Base-by-base conservation (phyloP, 2,329 filamentous ascomycete species). In the Chrysoporthe deuterocubensis region DNA sequence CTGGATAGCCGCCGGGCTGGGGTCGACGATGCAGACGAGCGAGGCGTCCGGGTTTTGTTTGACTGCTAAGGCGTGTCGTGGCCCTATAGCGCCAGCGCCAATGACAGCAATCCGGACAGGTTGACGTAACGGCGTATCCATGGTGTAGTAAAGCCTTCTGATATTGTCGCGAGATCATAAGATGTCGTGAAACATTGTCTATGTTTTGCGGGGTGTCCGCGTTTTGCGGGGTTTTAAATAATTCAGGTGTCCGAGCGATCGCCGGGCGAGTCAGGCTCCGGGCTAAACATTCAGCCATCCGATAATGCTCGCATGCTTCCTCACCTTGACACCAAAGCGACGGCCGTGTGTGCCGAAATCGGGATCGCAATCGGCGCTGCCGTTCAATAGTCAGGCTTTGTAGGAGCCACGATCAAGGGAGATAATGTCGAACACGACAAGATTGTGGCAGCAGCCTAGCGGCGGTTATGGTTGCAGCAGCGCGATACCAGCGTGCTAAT, bases 21-120 rank as follows among this genome's bases (percentile, higher is more conserved):
- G 70, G 43, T 78, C 77, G 37, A 79, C 75, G 16, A 79, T 70
- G 65, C 75, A 76, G 1, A 72, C 68, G 4, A 79, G 73, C 4
- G 71, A 65, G 16, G 74, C 67, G 9, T 71, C 52, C 1, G 56
- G 62, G 56, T 72, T 74, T 18, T 71, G 58, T 2, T 70, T 64
- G 2, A 79, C 73, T 1, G 75, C 75, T 26, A 56, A 69, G n/a
- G 76, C 76, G 32, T 78, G 78, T 0, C 74, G 73, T 1, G 76
- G 76, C 0, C 76, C 75, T 42, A 78, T 77, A 0, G 74, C 65
- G 13, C 76, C 77, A 2, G 72, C 72, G 18, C 76, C 76, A 3
- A 78, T 71, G 32, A 81, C 68, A 70, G 78, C 66, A 71, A 80
- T 65, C 4, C 18, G 44, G 14, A 69, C 6, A 7, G 40, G 34